Base-by-base conservation (phyloP, 2,329 filamentous ascomycete species). In the Talaromyces sp. region DNA sequence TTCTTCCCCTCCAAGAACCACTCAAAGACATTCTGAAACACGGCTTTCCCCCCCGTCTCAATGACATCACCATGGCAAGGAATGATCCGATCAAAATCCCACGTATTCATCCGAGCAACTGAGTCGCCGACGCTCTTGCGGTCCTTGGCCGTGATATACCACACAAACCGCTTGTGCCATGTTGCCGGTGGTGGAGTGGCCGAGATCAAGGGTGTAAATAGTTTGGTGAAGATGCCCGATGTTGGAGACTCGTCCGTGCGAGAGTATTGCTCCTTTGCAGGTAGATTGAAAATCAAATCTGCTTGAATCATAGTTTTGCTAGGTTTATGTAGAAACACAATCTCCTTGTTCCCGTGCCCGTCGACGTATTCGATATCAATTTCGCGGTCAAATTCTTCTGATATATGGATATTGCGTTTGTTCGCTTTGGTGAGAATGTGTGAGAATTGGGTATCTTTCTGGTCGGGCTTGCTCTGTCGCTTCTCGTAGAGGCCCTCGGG, bases 61-160 rank as follows among this genome's bases (percentile, higher is more conserved):
- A 97, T 85, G 15, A 89, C 86, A 75, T 99, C 94, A 8, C 94
- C 94, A 74, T 99, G 94, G 71, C 93, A 97, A 0, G 93, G 91
- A 60, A 99, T 86, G 53, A 97, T 80, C 39, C 86, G 86, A 63
- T 87, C 84, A 70, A 97, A 96, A 59, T 93, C 87, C 93, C 93
- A 99, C 56, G 74, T 70, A 55, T 85, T 79, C 62, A 97, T 93
- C 60, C 81, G 80, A 64, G 74, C 76, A 40, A 91, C 76, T 64
- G 87, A 91, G 62, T 84, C 79, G 63, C 85, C 86, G 73, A 91
- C 95, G 13, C 83, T 85, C 5, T 74, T 63, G 31, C 89, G 79
- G 73, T 97, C 84, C 37, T 75, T 78, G 17, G 73, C 69, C 56
- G 82, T 72, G 1, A 80, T 77, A 73, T 96, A 92, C 92, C 93